phyloP scores from a whole-genome alignment of 805 yeast genomes.

The Candida cerambycidarum region DNA sequence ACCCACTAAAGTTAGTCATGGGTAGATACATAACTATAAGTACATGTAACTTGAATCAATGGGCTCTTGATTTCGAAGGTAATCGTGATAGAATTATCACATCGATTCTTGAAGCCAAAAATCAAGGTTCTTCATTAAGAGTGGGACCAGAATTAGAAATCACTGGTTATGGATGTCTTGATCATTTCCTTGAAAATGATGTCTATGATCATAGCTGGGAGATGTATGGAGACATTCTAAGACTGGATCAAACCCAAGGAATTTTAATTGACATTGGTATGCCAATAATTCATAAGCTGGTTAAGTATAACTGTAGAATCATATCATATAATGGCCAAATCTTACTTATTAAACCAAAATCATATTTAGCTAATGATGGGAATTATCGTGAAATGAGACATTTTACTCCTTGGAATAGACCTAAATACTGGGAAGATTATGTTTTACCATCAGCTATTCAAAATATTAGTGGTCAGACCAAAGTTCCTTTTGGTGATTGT shows the following conservation, averaged over 20 bases:
- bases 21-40: conserved; percentile 87
- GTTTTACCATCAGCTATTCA: conserved; percentile 71
- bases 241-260: conserved; percentile 66
- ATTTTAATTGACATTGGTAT: conserved; percentile 89
- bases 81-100: conserved; percentile 87
- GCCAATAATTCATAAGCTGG: conserved; percentile 86
- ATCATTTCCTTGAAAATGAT: conserved; percentile 91
- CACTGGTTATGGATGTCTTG: conserved; percentile 92
- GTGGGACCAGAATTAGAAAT: conserved; percentile 97
- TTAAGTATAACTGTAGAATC: conserved; percentile 89
- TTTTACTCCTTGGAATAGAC: conserved; percentile 91
- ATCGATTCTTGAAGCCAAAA: conserved; percentile 76
- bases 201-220: conserved; percentile 92
- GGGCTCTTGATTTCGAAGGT: conserved; percentile 98
- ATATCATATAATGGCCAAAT: conserved; percentile 78
- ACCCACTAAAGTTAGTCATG: conserved; percentile 42
- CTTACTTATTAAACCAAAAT: conserved; percentile 84
- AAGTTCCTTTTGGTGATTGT: conserved; percentile 88
- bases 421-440: conserved; percentile 71
- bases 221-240: conserved; percentile 76
- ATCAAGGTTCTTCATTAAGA: conserved; percentile 71
- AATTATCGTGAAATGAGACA: conserved; percentile 97
- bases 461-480: conserved; percentile 60
- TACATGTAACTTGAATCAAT: conserved; percentile 93
- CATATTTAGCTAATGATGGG: conserved; percentile 95